Percentiles rank a stretch among this genome's conserved stretches.
Evolutionary conservation across 768 basidiomycete species (phyloP).

Genomic region (Lentinula aciculospora): DNA sequence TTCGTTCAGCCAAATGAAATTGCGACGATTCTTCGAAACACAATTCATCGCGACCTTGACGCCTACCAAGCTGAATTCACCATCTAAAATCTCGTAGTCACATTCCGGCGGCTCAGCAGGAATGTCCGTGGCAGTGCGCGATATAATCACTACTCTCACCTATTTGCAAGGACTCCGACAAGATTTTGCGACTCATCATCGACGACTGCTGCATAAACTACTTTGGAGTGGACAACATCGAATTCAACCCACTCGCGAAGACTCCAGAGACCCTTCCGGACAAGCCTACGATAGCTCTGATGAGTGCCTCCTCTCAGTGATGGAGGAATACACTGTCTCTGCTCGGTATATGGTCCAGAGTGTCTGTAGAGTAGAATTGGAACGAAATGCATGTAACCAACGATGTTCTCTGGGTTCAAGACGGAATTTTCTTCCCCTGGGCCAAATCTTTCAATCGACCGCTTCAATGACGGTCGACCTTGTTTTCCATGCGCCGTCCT

Average conservation of each 20-base stretch:
- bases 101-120: background rate
- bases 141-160: background rate
- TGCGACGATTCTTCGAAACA: background rate
- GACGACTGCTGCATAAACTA: background rate
- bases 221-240: background rate
- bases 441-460: too few species aligned
- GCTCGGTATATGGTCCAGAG: background rate
- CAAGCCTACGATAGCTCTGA: background rate
- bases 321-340: background rate
- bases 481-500: too few species aligned
- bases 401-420: too few species aligned
- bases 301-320: background rate
- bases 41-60: background rate
- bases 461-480: background rate
- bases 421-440: background rate
- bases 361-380: background rate
- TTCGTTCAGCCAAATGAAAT: background rate
- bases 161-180: background rate
- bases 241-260: background rate
- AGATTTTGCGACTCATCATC: background rate
- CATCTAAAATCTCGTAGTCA: background rate
- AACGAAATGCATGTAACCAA: background rate
- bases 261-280: background rate
- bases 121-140: background rate
- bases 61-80: background rate